A percentile compares a stretch with the other conserved stretches of the same genome.
Evolutionary conservation across 2,329 filamentous ascomycete species (phyloP).

Genomic region (Aschersonia sp.): DNA sequence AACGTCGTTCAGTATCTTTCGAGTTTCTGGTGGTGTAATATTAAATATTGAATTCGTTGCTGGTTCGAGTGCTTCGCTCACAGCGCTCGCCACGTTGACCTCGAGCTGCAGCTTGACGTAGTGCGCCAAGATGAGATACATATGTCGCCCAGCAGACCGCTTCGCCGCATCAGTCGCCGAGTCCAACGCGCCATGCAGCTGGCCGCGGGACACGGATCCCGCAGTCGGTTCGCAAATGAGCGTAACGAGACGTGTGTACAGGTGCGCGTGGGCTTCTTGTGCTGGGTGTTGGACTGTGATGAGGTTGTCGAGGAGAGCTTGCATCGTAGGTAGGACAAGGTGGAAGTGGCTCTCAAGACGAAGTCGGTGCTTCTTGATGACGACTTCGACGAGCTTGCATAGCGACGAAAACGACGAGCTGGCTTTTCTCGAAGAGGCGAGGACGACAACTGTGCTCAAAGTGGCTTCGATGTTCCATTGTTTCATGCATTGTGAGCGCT

Average conservation of each 20-base stretch:
- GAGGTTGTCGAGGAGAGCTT: slow-evolving; percentile 40
- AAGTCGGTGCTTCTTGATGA: slow-evolving; percentile 45
- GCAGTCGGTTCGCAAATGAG: slow-evolving; percentile 45
- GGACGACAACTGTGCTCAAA: slow-evolving; percentile 27
- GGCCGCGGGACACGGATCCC: slow-evolving; percentile 35
- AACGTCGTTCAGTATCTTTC: slow-evolving; percentile 43
- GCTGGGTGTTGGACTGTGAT: slow-evolving; percentile 18
- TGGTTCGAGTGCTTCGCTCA: slow-evolving; percentile 41
- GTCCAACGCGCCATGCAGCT: slow-evolving; percentile 32
- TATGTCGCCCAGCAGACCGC: slow-evolving; percentile 44
- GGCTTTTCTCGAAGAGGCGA: slow-evolving; percentile 16
- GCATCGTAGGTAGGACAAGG: slow-evolving; percentile 37
- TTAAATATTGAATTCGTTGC: slow-evolving; percentile 45
- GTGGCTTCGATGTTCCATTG: slow-evolving; percentile 45
- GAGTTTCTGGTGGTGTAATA: slow-evolving; percentile 38
- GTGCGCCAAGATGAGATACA: slow-evolving; percentile 43
- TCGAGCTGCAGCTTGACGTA: slow-evolving; percentile 50
- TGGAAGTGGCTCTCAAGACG: slow-evolving; percentile 50
- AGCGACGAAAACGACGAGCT: slow-evolving; percentile 26
- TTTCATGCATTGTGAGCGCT: slow-evolving; percentile 32
- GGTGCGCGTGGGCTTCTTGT: slow-evolving; percentile 29
- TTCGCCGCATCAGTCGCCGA: slow-evolving; percentile 48
- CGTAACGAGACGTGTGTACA: slow-evolving; percentile 40
- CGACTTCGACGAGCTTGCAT: slow-evolving; percentile 37
- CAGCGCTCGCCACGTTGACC: slow-evolving; percentile 29